A percentile compares a stretch with the other conserved stretches of the same genome.
Conservation (phyloP, 2,329 filamentous ascomycete genomes). For the Thielaviopsis cerberus region DNA sequence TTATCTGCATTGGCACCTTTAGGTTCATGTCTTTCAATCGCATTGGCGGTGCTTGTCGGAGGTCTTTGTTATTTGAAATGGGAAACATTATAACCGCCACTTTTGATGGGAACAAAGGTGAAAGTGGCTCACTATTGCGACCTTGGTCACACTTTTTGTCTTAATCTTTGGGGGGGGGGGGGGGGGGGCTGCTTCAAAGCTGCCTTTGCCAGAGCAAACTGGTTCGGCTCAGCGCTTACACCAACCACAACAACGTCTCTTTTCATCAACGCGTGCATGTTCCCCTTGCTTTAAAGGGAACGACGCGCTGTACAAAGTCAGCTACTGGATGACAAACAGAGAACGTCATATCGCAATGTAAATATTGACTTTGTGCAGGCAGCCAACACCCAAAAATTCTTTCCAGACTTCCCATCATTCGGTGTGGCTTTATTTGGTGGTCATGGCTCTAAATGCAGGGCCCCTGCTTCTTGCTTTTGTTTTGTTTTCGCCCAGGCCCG, state of each 20-base stretch:
- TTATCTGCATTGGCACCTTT: not conserved
- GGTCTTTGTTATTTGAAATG: not conserved
- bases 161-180: too few species aligned
- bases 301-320: not conserved
- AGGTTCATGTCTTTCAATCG: too few species aligned
- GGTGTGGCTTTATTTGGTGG: too few species aligned
- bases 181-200: not conserved
- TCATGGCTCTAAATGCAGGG: too few species aligned
- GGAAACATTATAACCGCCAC: not conserved
- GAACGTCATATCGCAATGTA: not conserved
- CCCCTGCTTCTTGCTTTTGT: not conserved
- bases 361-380: not conserved
- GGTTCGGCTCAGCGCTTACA: not conserved
- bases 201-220: not conserved
- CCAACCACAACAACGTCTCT: not conserved
- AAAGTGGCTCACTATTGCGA: not conserved
- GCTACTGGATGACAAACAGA: not conserved
- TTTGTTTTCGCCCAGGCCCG: not conserved
- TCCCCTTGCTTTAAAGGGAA: not conserved
- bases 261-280: not conserved
- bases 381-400: not conserved
- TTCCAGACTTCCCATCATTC: too few species aligned
- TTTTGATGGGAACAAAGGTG: not conserved
- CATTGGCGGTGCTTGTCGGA: too few species aligned
- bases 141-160: not conserved